These are phyloP conservation scores for Pseudogymnoascus sp. DNA, from an alignment of 2,329 filamentous ascomycete genomes.

Conservation along the genomic window DNA sequence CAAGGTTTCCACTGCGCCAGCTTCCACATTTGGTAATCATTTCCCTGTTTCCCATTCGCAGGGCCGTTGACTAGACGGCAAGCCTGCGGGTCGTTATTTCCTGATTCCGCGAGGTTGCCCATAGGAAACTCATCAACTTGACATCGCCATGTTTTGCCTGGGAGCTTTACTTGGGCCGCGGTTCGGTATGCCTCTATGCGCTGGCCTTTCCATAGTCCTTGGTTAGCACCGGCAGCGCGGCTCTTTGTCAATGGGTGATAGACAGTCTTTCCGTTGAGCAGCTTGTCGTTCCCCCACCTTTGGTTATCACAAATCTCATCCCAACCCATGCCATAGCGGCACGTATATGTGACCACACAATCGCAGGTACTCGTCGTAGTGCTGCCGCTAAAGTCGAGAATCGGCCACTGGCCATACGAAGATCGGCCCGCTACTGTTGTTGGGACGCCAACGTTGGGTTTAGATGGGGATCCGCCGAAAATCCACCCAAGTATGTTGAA, in stretches of 20 bases:
- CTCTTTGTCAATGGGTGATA: neutral
- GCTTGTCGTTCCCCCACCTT: conserved; percentile 15
- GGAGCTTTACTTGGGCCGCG: neutral
- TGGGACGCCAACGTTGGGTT: conserved; percentile 2
- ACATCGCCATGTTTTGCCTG: conserved; percentile 4
- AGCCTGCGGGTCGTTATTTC: neutral
- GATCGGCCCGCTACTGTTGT: conserved; percentile 1
- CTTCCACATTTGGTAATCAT: conserved; percentile 11
- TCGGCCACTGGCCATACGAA: conserved; percentile 8
- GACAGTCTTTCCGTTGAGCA: conserved; percentile 11
- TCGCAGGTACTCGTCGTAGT: conserved; percentile 9
- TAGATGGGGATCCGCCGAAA: neutral
- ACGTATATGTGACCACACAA: conserved; percentile 17
- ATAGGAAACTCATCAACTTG: conserved; percentile 14
- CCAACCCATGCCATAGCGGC: conserved; percentile 15
- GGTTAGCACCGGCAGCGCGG: neutral
- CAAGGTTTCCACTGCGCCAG: conserved; percentile 10
- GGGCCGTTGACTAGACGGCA: conserved; percentile 7
- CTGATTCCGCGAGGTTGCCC: conserved; percentile 9
- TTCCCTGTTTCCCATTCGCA: conserved; percentile 14
- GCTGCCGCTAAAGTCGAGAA: conserved; percentile 8
- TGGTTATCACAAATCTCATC: conserved; percentile 19
- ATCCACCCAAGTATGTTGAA: neutral
- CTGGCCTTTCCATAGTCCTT: neutral
- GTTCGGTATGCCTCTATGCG: conserved; percentile 8